Evolutionary conservation across 352 stramenopile species (phyloP).

Genomic region (Phytophthora syringae): DNA sequence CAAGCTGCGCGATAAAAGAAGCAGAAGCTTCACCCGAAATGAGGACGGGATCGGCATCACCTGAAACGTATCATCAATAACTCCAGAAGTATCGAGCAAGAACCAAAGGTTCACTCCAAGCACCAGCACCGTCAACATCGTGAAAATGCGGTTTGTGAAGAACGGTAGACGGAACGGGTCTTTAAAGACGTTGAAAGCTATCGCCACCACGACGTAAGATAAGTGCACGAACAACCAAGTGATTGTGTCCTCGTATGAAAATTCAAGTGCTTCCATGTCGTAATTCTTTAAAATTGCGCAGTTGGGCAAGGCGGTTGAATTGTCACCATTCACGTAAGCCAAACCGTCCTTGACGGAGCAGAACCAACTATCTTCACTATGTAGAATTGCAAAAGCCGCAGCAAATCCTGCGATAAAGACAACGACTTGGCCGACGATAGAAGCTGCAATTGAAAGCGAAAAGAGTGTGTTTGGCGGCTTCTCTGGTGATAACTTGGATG

Average conservation of each 20-base stretch:
- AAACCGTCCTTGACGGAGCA: slow-evolving; percentile 45
- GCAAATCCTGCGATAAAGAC: slow-evolving; percentile 63
- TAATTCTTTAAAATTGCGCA: slow-evolving; percentile 50
- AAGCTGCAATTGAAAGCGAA: slow-evolving; percentile 49
- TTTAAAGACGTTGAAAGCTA: slow-evolving; percentile 61
- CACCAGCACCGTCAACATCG: slow-evolving; percentile 27
- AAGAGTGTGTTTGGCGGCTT: slow-evolving; percentile 59
- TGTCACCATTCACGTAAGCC: slow-evolving; percentile 24
- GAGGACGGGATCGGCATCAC: slow-evolving; percentile 43
- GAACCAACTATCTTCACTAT: slow-evolving; percentile 49
- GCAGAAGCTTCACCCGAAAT: slow-evolving; percentile 51
- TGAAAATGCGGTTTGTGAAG: slow-evolving; percentile 55
- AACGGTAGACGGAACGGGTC: slow-evolving; percentile 56
- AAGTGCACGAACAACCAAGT: slow-evolving; percentile 69
- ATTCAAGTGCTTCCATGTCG: slow-evolving; percentile 42
- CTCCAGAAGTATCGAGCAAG: slow-evolving; percentile 45
- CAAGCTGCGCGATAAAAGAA: slow-evolving; percentile 45
- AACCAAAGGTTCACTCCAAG: slow-evolving; percentile 61
- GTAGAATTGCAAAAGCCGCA: slow-evolving; percentile 33
- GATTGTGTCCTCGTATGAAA: slow-evolving; percentile 55
- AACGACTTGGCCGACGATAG: slow-evolving; percentile 52
- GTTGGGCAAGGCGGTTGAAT: slow-evolving; percentile 25
- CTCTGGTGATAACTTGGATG: slow-evolving; percentile 38
- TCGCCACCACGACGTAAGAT: slow-evolving; percentile 57
- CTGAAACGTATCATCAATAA: slow-evolving; percentile 54